phyloP scores from a whole-genome alignment of 2,329 filamentous ascomycete genomes.

The Aspergillus uvarum region DNA sequence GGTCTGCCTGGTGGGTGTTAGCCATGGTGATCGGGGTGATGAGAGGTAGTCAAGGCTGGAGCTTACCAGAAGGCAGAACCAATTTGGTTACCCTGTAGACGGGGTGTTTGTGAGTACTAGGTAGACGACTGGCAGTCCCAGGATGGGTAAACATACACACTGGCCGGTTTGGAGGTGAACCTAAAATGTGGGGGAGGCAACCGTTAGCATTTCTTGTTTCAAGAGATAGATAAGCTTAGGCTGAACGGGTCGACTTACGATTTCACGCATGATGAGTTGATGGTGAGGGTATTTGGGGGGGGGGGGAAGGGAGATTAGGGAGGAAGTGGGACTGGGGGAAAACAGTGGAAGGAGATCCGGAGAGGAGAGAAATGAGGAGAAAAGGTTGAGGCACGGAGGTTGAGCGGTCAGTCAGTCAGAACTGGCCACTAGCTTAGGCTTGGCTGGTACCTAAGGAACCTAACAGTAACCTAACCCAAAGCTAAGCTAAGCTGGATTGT shows the following conservation, averaged over 20 bases:
- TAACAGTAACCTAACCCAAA: too few relatives aligned
- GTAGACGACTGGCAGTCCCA: not conserved
- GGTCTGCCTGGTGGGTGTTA: constrained; percentile 63
- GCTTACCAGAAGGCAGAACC: constrained; percentile 98
- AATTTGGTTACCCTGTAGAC: constrained; percentile 93
- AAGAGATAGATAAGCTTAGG: too few relatives aligned
- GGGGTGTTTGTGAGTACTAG: constrained; percentile 17
- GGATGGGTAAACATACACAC: constrained; percentile 69
- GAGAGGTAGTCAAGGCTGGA: not conserved
- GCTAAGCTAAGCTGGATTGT: too few relatives aligned
- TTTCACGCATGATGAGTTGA: not conserved
- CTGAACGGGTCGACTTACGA: not conserved
- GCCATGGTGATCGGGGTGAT: constrained; percentile 17
- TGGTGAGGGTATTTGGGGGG: not conserved
- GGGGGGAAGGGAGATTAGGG: not conserved
- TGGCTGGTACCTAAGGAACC: too few relatives aligned
- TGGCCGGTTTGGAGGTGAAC: constrained; percentile 99
- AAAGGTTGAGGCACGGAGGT: not conserved
- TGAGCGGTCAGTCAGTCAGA: not conserved
- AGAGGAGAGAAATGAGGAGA: not conserved
- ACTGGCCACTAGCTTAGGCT: not conserved
- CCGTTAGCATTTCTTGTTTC: not conserved
- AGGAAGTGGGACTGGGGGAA: not conserved
- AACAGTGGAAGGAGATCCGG: not conserved
- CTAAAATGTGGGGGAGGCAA: constrained; percentile 53